phyloP scores from a whole-genome alignment of 805 yeast species.

The Saccharomyces mikatae region DNA sequence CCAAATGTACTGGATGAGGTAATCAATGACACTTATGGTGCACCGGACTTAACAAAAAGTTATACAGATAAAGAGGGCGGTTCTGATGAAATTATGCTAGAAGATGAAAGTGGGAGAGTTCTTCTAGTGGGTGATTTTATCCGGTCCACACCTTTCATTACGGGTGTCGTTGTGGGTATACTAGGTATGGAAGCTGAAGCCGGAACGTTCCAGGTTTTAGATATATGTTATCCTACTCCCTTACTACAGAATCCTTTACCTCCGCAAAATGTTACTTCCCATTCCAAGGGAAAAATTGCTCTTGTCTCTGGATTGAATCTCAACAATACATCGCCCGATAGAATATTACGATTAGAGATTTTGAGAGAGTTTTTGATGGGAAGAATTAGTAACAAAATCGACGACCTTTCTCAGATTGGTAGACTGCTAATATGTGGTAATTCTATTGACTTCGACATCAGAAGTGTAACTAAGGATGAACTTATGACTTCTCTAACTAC shows the following conservation, averaged over 20 bases:
- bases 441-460: conserved; percentile 37
- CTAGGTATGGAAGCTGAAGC: conserved; percentile 78
- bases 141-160: conserved; percentile 54
- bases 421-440: conserved; percentile 68
- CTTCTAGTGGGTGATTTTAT: conserved; percentile 56
- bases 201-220: conserved; percentile 79
- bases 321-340: conserved; percentile 36
- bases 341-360: conserved; percentile 41
- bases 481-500: conserved; percentile 46
- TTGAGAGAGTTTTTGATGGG: conserved; percentile 68
- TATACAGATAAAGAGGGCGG: conserved; percentile 44
- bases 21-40: conserved; percentile 42
- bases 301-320: conserved; percentile 70
- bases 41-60: conserved; percentile 34
- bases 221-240: conserved; percentile 61
- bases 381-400: conserved; percentile 40
- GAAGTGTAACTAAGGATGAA: conserved; percentile 42
- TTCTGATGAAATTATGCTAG: conserved; percentile 60
- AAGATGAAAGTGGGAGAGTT: conserved; percentile 90
- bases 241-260: conserved; percentile 45
- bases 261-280: conserved; percentile 10
- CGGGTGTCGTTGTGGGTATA: conserved; percentile 83
- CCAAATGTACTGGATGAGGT: conserved; percentile 82
- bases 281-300: conserved; percentile 42
- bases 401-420: conserved; percentile 32